Percentiles rank a stretch among this genome's conserved stretches.
Conservation (phyloP, 192 early-diverging fungal species). For the Gigaspora rosea region DNA sequence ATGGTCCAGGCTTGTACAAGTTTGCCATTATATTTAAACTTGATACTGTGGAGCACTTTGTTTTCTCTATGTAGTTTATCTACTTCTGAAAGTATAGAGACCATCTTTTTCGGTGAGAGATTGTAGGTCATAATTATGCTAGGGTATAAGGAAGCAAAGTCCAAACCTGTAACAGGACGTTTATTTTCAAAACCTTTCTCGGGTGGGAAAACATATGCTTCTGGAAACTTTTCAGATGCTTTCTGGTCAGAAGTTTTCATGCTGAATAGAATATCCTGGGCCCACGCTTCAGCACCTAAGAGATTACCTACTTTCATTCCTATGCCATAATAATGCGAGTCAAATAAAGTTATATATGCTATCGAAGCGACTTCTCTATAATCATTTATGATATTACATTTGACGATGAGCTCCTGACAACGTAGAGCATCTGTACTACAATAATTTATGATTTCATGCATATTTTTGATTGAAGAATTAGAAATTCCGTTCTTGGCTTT, state of each 20-base stretch:
- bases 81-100: neutral
- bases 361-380: slow-evolving; percentile 9
- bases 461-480: too few species aligned
- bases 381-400: slow-evolving; percentile 18
- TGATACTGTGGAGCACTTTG: neutral
- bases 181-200: slow-evolving; percentile 5
- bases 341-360: neutral
- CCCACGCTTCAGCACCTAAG: neutral
- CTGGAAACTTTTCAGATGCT: neutral
- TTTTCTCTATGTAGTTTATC: neutral
- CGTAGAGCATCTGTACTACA: slow-evolving; percentile 3
- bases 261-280: neutral
- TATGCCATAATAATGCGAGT: neutral
- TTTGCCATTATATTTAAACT: neutral
- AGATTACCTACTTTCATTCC: slow-evolving; percentile 24
- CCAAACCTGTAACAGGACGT: neutral
- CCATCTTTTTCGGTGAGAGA: slow-evolving; percentile 9
- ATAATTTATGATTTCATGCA: slow-evolving; percentile 8
- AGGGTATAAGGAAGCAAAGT: slow-evolving; percentile 14
- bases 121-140: slow-evolving; percentile 10
- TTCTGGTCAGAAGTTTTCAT: neutral
- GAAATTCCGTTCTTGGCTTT: neutral
- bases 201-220: neutral
- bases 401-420: slow-evolving; percentile 1
- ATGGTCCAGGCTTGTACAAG: neutral